These are phyloP conservation scores for Aspergillus flavus DNA, from an alignment of 2,329 filamentous ascomycete species.

Conservation along the genomic window DNA sequence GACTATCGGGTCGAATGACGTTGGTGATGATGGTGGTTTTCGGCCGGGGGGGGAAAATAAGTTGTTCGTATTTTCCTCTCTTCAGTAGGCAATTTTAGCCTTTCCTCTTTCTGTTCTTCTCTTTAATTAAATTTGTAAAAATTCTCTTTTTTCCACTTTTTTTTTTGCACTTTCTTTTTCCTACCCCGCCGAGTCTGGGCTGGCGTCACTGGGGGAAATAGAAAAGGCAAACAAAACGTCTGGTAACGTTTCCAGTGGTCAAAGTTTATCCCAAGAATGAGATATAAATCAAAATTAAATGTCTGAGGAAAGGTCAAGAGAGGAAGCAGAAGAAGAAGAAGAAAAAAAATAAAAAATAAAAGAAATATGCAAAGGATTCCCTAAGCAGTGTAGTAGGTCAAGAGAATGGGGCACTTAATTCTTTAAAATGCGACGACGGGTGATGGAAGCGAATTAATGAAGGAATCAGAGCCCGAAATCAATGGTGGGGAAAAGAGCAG, in stretches of 20 bases:
- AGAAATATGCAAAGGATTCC: background rate
- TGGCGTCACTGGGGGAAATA: background rate
- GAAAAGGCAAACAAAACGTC: background rate
- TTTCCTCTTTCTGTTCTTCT: slow-evolving; percentile 5
- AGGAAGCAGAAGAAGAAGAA: background rate
- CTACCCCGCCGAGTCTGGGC: slow-evolving; percentile 7
- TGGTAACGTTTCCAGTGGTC: too few species aligned
- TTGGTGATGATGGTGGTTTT: background rate
- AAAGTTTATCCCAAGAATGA: too few species aligned
- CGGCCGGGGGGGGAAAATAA: too few species aligned
- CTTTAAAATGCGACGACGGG: background rate
- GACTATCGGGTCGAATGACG: background rate
- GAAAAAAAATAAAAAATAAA: background rate
- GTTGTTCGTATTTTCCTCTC: too few species aligned
- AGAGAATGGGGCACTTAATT: background rate
- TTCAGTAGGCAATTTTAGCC: too few species aligned
- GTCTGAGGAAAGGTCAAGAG: background rate
- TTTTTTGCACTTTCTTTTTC: slow-evolving; percentile 4
- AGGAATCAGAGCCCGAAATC: background rate
- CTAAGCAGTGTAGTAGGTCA: background rate
- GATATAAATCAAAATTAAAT: background rate
- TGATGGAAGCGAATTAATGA: background rate
- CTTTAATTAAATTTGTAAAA: background rate
- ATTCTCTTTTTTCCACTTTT: slow-evolving; percentile 4
- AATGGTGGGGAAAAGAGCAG: slow-evolving; percentile 1